phyloP scores from a whole-genome alignment of 768 basidiomycete genomes.

The Royoungia palumana region DNA sequence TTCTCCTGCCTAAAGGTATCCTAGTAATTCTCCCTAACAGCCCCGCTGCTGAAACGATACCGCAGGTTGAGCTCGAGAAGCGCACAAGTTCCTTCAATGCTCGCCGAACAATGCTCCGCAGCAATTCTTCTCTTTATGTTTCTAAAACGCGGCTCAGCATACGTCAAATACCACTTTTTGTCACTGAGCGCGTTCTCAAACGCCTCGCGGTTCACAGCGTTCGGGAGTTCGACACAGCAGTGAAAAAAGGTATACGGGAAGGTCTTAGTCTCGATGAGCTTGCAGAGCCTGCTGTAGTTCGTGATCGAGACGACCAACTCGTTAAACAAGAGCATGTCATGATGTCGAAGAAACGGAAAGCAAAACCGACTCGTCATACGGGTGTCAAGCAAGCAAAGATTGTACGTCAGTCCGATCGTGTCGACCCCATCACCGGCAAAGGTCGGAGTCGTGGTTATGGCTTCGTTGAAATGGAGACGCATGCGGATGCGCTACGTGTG shows the following conservation, averaged over 20 bases:
- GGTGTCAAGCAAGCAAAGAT: constrained; percentile 89
- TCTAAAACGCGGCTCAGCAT: constrained; percentile 93
- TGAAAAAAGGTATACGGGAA: constrained; percentile 56
- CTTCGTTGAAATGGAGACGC: constrained; percentile 85
- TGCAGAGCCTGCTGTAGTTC: constrained; percentile 37
- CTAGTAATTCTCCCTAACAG: constrained; percentile 89
- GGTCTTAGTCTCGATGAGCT: constrained; percentile 72
- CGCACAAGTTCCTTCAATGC: constrained; percentile 84
- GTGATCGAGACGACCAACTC: constrained; percentile 26
- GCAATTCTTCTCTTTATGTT: constrained; percentile 92
- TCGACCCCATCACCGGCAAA: constrained; percentile 83
- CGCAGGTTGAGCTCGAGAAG: constrained; percentile 77
- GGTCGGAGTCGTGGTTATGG: constrained; percentile 93
- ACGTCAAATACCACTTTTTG: constrained; percentile 88
- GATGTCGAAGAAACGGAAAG: constrained; percentile 25
- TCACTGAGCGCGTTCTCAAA: constrained; percentile 85
- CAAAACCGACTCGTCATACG: constrained; percentile 33
- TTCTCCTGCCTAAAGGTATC: neutral
- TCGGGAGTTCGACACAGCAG: constrained; percentile 76
- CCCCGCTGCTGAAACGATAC: constrained; percentile 69
- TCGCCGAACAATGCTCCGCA: constrained; percentile 76
- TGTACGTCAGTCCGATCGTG: constrained; percentile 82
- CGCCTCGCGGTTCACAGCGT: constrained; percentile 81
- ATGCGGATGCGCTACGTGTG: constrained; percentile 87
- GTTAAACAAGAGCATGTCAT: constrained; percentile 19